A percentile compares a stretch with the other conserved stretches of the same genome.
These are phyloP conservation scores for Hymenoscyphus infarciens DNA, from an alignment of 2,329 filamentous ascomycete species.

Conservation along the genomic window DNA sequence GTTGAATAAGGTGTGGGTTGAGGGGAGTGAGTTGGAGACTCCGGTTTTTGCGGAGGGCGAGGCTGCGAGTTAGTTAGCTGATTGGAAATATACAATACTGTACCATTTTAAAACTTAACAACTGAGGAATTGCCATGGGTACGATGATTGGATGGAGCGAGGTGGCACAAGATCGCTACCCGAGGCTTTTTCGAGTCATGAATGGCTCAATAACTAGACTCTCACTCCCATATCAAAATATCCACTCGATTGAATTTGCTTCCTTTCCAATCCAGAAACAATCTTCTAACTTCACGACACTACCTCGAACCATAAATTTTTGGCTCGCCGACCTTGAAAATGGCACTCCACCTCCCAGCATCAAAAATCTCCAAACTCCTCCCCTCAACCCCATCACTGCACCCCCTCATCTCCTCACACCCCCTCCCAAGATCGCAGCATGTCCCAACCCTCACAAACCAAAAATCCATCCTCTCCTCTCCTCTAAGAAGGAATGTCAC, in stretches of 20 bases:
- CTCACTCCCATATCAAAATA: no score
- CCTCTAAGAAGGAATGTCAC: no score
- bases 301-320: no score
- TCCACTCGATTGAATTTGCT: no score
- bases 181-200: neutral
- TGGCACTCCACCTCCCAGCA: neutral
- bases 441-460: no score
- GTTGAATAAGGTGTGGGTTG: constrained; percentile 47
- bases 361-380: neutral
- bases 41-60: constrained; percentile 10
- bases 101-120: no score
- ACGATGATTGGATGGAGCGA: neutral
- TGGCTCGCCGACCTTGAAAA: neutral
- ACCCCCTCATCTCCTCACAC: neutral
- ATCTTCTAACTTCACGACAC: no score
- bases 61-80: neutral
- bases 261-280: no score
- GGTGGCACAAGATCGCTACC: neutral
- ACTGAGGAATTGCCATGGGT: neutral
- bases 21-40: constrained; percentile 28
- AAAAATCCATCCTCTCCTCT: no score
- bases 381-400: no score
- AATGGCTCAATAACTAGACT: no score
- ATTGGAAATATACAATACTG: neutral
- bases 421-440: no score